A percentile compares a stretch with the other conserved stretches of the same genome.
These are phyloP conservation scores for Xylaria sp. DNA, from an alignment of 2,329 filamentous ascomycete genomes.

Conservation along the genomic window DNA sequence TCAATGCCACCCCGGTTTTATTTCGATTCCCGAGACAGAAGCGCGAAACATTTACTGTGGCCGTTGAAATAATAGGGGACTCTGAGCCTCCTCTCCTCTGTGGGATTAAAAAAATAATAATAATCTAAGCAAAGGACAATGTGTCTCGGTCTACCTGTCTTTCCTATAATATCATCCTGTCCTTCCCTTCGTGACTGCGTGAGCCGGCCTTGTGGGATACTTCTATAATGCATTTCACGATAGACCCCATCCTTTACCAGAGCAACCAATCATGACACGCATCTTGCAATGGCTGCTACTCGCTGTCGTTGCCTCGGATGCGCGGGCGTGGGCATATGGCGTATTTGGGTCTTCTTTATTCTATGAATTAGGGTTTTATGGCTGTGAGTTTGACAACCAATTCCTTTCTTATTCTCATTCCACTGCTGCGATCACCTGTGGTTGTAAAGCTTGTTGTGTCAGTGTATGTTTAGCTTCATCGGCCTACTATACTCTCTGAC, in stretches of 20 bases:
- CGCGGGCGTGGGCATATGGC: slow-evolving; percentile 21
- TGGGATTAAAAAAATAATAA: no score
- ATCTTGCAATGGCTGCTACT: slow-evolving; percentile 24
- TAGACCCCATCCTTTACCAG: neutral
- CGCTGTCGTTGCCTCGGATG: slow-evolving; percentile 12
- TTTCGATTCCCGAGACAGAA: slow-evolving; percentile 1
- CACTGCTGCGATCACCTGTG: neutral
- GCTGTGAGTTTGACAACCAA: slow-evolving; percentile 30
- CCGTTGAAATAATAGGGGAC: slow-evolving; percentile 22
- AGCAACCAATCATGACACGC: slow-evolving; percentile 29
- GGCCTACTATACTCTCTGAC: neutral
- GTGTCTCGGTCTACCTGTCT: no score
- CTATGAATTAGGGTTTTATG: slow-evolving; percentile 37
- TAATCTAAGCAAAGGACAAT: neutral
- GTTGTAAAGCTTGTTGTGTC: neutral
- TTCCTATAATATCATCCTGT: neutral
- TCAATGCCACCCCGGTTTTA: neutral
- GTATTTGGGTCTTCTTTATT: slow-evolving; percentile 29
- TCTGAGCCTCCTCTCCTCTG: neutral
- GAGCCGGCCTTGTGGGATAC: neutral
- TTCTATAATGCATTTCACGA: neutral
- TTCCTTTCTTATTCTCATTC: neutral
- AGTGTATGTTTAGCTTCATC: neutral
- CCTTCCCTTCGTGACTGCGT: neutral
- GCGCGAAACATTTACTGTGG: neutral